Base-by-base conservation (phyloP, 2,329 filamentous ascomycete species). In the Pseudogymnoascus sp. region DNA sequence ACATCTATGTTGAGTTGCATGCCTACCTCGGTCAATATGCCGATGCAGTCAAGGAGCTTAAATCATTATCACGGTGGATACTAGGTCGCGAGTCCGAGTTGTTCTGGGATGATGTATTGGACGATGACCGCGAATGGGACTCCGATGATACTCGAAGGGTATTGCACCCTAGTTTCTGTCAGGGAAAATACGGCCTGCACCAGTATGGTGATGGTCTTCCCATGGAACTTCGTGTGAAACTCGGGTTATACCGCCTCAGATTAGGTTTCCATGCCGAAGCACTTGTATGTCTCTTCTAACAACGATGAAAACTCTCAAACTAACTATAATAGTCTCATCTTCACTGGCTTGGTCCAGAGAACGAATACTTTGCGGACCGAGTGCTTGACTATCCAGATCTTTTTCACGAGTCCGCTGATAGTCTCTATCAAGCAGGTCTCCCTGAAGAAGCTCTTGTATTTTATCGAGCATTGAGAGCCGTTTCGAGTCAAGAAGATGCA, bases 51-150 rank as follows among this genome's bases (percentile, higher is more conserved):
- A 74, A 74, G 29, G 83, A 88, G 65, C 78, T 95, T 11, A 94
- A 90, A 72, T 79, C 80, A 2, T 75, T 96, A 14, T 84, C 89
- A 21, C 82, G 95, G 63, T 96, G 92, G 91, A 80, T 96, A 62
- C 79, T 96, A 39, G 90, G 90, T 7, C 86, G 94, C 59, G 78
- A 81, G 37, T 78, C 82, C 4, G 92, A 99, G 72, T 74, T 70
- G 0, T 91, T 86, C 69, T 99, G 94, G 94, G 88, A 95, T 63
- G 72, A 80, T 7, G 80, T 82, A 66, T 78, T 82, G 31, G 79
- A 83, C 4, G 91, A 97, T 71, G 92, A 96, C 72, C 83, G 92
- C 63, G 94, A 99, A 75, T 99, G 92, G 85, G 94, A 99, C 72
- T 75, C 83, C 4, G 82, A 87, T 49, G 84, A 91, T 70, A 79